Percentiles rank a stretch among this genome's conserved stretches.
These are phyloP conservation scores for Aphanomyces cochlioides DNA, from an alignment of 352 stramenopile genomes.

Conservation along the genomic window DNA sequence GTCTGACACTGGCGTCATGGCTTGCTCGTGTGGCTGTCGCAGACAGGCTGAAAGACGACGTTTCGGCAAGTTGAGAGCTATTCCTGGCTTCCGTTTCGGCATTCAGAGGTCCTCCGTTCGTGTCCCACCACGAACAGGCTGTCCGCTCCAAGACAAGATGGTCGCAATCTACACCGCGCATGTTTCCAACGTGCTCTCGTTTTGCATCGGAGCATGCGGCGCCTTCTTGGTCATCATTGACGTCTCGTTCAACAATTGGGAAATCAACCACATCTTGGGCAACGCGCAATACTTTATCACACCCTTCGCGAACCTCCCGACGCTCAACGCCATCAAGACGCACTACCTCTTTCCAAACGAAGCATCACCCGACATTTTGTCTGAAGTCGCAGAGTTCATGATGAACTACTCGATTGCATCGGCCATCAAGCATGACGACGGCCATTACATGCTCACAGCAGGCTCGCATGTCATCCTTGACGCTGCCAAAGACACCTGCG, in stretches of 20 bases:
- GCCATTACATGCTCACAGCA: neutral
- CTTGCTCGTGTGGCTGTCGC: too few relatives aligned
- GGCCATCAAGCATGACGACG: neutral
- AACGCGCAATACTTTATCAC: slow-evolving; percentile 10
- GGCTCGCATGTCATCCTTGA: neutral
- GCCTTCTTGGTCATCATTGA: neutral
- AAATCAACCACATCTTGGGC: slow-evolving; percentile 13
- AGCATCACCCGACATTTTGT: neutral
- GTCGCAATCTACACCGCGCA: neutral
- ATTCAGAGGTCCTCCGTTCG: neutral
- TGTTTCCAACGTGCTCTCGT: neutral
- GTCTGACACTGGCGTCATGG: too few relatives aligned
- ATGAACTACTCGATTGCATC: neutral
- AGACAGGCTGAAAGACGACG: too few relatives aligned
- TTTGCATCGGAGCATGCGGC: neutral
- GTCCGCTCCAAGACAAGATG: neutral
- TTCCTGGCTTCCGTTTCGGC: neutral
- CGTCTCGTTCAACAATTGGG: slow-evolving; percentile 21
- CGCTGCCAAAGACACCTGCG: neutral
- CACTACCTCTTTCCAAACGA: neutral
- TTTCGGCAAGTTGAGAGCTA: neutral
- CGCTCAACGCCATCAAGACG: neutral
- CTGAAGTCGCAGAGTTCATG: slow-evolving; percentile 7
- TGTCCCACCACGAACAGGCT: neutral
- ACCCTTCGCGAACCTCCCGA: neutral